phyloP scores from a whole-genome alignment of 176 grass and related monocot genomes.

The Oryza meyeriana region DNA sequence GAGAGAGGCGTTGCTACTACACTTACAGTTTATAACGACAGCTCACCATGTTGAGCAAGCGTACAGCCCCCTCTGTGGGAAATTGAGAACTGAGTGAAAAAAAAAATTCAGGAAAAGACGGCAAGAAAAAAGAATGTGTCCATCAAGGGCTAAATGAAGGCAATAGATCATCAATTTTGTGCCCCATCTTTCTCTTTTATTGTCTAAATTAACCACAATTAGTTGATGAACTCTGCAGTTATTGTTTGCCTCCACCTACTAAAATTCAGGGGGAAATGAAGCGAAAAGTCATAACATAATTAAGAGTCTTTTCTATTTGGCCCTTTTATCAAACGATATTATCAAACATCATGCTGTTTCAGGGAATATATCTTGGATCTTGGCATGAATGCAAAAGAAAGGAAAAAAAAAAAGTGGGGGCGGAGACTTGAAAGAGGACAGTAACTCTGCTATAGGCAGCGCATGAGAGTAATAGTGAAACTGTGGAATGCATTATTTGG shows the following conservation, averaged over 20 bases:
- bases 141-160: background rate
- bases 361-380: background rate
- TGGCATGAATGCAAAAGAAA: too few relatives aligned
- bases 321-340: background rate
- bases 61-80: conserved; percentile 64
- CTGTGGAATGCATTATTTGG: too few relatives aligned
- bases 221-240: background rate
- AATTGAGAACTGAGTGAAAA: conserved; percentile 26
- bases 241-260: background rate
- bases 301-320: background rate
- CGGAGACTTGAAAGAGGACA: too few relatives aligned
- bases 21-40: background rate
- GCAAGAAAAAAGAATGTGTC: background rate
- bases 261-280: background rate
- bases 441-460: too few relatives aligned
- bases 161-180: background rate
- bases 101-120: background rate
- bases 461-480: too few relatives aligned
- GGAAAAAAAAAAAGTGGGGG: too few relatives aligned
- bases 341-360: background rate
- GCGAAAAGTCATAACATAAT: background rate
- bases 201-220: background rate
- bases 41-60: conserved; percentile 20
- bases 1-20: conserved; percentile 43
- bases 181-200: background rate